Base-by-base conservation (phyloP, 202 grass and related monocot species). In the Panicum virgatum region DNA sequence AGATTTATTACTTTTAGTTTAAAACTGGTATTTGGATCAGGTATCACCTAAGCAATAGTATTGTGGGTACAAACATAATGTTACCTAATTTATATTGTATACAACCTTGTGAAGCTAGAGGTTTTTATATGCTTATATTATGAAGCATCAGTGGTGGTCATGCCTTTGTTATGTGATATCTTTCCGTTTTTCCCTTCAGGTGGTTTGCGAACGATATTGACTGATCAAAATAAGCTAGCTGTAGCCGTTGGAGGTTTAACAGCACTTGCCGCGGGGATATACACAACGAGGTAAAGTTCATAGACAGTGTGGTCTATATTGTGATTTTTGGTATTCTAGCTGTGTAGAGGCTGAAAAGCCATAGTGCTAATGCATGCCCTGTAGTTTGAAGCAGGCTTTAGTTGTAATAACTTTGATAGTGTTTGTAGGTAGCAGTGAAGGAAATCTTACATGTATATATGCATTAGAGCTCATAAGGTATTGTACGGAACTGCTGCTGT, bases 161-260 rank as follows among this genome's bases (percentile, higher is more conserved):
- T 3, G 14, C 1, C 38, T 77, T 20, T 9, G 68, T 34, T 72
- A 6, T 63, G 25, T 86, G 66, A 86, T 58, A 59, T 45, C 59
- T 11, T 81, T 86, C 12, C 34, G 20, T 66, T 50, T 85, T 84
- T 25, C 12, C 20, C 51, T 67, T 4, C 78, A 98, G 96, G 85
- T 87, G 96, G 96, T 80, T 56, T 96, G 44, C 83, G 77, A n/a
- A 86, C 88, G 56, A 93, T 98, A 88, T 91, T 98, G 67, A 98
- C 96, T 82, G 92, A 98, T 79, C 96, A 98, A 76, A 90, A 96
- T 82, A 98, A 96, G 87, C 86, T 98, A 86, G 85, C 81, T 22
- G 90, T 96, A 81, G 90, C 88, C 67, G 92, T 98, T 74, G 92
- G 85, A 48, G 96, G 96, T 79, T 36, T 78, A 73, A 98, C 92